Evolutionary conservation across 2,329 filamentous ascomycete species (phyloP).

Genomic region (Coniella lustricola): DNA sequence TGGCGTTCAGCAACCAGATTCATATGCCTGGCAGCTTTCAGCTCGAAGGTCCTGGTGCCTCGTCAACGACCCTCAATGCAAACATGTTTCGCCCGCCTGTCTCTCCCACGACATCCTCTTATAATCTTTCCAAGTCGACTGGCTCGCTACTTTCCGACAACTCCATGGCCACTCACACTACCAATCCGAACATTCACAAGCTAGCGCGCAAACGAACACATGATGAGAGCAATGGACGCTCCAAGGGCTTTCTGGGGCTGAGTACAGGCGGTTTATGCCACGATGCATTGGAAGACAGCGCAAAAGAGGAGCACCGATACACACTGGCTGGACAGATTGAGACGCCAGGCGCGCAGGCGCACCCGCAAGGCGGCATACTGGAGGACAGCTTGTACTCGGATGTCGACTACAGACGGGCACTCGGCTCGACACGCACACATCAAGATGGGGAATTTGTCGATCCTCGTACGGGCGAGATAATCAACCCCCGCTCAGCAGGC

Average conservation of each 20-base stretch:
- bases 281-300: constrained; percentile 18
- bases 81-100: constrained; percentile 27
- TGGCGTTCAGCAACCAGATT: constrained; percentile 26
- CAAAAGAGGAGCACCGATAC: constrained; percentile 30
- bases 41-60: constrained; percentile 18
- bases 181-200: constrained; percentile 22
- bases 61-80: constrained; percentile 24
- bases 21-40: constrained; percentile 27
- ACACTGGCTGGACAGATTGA: constrained; percentile 48
- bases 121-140: constrained; percentile 29
- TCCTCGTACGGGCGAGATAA: constrained; percentile 19
- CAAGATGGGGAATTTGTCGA: constrained; percentile 32
- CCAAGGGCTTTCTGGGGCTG: constrained; percentile 18
- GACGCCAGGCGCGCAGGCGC: constrained; percentile 31
- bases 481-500: constrained; percentile 26
- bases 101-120: constrained; percentile 21
- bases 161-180: constrained; percentile 23
- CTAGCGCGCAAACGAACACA: constrained; percentile 41
- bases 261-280: constrained; percentile 24
- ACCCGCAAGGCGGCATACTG: constrained; percentile 28
- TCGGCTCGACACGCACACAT: constrained; percentile 40
- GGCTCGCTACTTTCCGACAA: constrained; percentile 32
- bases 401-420: constrained; percentile 45
- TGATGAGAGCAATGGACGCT: constrained; percentile 19
- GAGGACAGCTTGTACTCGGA: constrained; percentile 53